A percentile compares a stretch with the other conserved stretches of the same genome.
These are phyloP conservation scores for Botrytis elliptica DNA, from an alignment of 2,329 filamentous ascomycete genomes.

Conservation along the genomic window DNA sequence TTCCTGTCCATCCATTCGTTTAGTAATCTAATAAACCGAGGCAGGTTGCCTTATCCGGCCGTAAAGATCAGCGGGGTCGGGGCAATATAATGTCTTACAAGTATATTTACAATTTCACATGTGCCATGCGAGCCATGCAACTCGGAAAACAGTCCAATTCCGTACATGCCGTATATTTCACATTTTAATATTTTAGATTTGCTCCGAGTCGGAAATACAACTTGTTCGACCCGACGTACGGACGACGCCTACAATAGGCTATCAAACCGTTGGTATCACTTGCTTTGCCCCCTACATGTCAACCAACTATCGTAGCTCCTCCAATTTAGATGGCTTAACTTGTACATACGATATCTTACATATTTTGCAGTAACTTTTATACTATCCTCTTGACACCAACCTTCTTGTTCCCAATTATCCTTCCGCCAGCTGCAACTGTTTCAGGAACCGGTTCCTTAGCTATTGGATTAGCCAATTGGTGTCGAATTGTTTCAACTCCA, in stretches of 20 bases:
- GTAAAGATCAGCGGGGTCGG: background rate
- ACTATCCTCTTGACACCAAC: conserved; percentile 32
- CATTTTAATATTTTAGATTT: background rate
- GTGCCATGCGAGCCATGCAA: background rate
- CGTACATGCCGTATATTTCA: background rate
- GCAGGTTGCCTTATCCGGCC: conserved; percentile 2
- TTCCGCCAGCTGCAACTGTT: conserved; percentile 30
- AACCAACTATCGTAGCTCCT: background rate
- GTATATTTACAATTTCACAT: background rate
- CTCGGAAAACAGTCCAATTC: background rate
- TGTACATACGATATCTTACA: conserved; percentile 32
- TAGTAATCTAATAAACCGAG: background rate
- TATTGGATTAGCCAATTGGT: conserved; percentile 37
- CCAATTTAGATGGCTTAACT: background rate
- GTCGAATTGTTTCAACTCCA: conserved; percentile 51
- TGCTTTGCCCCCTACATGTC: background rate
- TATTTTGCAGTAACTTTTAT: conserved; percentile 14
- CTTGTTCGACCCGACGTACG: background rate
- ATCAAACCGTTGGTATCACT: background rate
- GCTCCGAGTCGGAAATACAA: background rate
- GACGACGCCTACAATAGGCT: background rate
- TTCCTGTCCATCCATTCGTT: background rate
- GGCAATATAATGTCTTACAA: background rate
- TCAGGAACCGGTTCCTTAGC: conserved; percentile 34
- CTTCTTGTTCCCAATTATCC: conserved; percentile 27